These are phyloP conservation scores for Trichoderma parareesei DNA, from an alignment of 495 filamentous ascomycete genomes.

Conservation along the genomic window DNA sequence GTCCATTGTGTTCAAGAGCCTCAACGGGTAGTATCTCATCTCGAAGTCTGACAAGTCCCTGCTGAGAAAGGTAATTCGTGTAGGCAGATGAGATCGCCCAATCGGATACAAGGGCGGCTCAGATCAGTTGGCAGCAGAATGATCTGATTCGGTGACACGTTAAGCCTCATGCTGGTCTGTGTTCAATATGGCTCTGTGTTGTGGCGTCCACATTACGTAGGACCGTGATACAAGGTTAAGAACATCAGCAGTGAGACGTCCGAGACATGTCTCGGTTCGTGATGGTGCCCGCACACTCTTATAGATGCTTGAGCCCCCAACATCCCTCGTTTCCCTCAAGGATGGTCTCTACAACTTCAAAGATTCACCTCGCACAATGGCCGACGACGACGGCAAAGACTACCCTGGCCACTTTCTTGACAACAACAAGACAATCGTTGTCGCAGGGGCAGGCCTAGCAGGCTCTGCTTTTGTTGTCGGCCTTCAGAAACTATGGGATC, in stretches of 20 bases:
- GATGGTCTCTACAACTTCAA: not conserved
- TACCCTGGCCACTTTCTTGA: constrained; percentile 20
- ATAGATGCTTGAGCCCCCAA: no score
- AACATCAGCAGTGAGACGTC: no score
- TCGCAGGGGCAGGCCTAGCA: constrained; percentile 30
- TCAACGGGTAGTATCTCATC: not conserved
- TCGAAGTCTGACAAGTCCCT: not conserved
- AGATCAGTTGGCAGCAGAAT: not conserved
- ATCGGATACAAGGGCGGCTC: not conserved
- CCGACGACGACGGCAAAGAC: not conserved
- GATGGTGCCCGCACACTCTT: no score
- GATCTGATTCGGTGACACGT: no score
- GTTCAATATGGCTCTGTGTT: no score
- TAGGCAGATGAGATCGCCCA: not conserved
- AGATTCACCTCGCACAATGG: not conserved
- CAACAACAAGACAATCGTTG: constrained; percentile 28
- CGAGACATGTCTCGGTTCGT: no score
- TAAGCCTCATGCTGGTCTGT: no score
- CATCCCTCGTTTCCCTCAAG: not conserved
- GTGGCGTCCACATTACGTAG: no score
- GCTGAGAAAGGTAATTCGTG: not conserved
- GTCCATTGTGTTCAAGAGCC: not conserved
- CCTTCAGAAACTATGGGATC: constrained; percentile 24
- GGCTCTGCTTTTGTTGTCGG: constrained; percentile 28
- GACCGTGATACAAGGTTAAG: no score